Percentiles rank a stretch among this genome's conserved stretches.
Evolutionary conservation across 139 green algal species (phyloP).

Genomic region (Spirogloea muscicola): DNA sequence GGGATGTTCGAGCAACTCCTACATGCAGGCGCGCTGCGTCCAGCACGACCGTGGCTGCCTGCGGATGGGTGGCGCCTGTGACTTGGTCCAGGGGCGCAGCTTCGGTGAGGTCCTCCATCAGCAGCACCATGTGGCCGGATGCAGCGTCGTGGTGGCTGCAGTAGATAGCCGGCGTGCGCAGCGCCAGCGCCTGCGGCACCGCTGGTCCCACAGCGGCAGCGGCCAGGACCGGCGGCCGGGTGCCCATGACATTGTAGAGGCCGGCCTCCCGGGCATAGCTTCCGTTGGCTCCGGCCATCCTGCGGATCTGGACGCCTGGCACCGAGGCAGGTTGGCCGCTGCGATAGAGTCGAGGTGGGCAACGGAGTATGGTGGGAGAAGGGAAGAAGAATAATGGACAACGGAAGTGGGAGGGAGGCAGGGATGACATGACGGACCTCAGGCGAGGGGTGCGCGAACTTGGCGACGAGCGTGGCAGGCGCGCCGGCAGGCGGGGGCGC

Average conservation of each 20-base stretch:
- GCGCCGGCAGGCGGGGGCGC: not conserved
- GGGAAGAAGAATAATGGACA: too few species aligned
- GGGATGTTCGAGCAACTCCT: too few species aligned
- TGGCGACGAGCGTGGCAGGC: not conserved
- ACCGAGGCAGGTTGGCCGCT: too few species aligned
- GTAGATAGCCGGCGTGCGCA: slow-evolving; percentile 8
- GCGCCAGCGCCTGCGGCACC: not conserved
- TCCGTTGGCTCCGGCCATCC: slow-evolving; percentile 3
- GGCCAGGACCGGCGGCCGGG: too few species aligned
- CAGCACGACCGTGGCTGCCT: slow-evolving; percentile 9
- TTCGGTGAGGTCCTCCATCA: slow-evolving; percentile 10
- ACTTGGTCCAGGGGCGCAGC: slow-evolving; percentile 3
- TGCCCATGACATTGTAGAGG: slow-evolving; percentile 6
- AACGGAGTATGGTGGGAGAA: too few species aligned
- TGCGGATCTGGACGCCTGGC: too few species aligned
- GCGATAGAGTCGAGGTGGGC: too few species aligned
- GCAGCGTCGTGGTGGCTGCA: not conserved
- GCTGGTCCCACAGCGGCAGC: not conserved
- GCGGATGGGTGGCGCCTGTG: not conserved
- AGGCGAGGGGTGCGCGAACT: not conserved
- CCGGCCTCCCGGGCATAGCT: slow-evolving; percentile 9
- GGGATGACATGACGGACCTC: too few species aligned
- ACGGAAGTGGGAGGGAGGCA: too few species aligned
- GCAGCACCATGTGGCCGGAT: not conserved
- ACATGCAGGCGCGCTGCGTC: slow-evolving; percentile 5